A percentile compares a stretch with the other conserved stretches of the same genome.
These are phyloP conservation scores for Setomelanomma holmii DNA, from an alignment of 2,329 filamentous ascomycete genomes.

Conservation along the genomic window DNA sequence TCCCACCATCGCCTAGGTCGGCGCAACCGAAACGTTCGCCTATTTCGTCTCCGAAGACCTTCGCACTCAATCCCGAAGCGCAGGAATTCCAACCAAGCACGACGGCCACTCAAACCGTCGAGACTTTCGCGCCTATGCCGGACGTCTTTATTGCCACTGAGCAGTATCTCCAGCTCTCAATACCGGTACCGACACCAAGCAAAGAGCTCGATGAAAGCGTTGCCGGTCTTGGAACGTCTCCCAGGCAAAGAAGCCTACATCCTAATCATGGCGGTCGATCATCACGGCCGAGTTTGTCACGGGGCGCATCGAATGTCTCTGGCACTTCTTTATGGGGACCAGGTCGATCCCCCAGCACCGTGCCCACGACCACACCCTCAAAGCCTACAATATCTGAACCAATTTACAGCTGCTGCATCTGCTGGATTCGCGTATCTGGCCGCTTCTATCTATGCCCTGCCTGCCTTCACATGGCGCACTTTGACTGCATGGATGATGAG, in stretches of 20 bases:
- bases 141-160: constrained; percentile 29
- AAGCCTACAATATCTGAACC: constrained; percentile 24
- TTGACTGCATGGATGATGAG: constrained; percentile 42
- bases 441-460: constrained; percentile 45
- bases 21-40: constrained; percentile 31
- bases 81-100: constrained; percentile 41
- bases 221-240: constrained; percentile 23
- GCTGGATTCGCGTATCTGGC: constrained; percentile 47
- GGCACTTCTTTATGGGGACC: constrained; percentile 26
- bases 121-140: constrained; percentile 17
- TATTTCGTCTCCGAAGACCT: constrained; percentile 33
- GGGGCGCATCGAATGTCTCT: constrained; percentile 37
- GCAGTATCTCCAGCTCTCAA: constrained; percentile 41
- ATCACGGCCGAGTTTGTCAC: constrained; percentile 33
- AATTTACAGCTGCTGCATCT: constrained; percentile 46
- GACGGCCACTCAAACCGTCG: constrained; percentile 18
- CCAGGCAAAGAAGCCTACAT: constrained; percentile 22
- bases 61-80: constrained; percentile 48
- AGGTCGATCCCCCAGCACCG: constrained; percentile 13
- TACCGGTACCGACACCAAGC: constrained; percentile 28
- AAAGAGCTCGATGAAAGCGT: constrained; percentile 27
- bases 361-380: constrained; percentile 9
- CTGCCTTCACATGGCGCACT: constrained; percentile 48
- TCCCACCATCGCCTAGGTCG: constrained; percentile 26
- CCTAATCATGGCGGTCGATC: constrained; percentile 14